Evolutionary conservation across 805 yeast genomes (phyloP).

Genomic region (Pichia rugopelliculosa): DNA sequence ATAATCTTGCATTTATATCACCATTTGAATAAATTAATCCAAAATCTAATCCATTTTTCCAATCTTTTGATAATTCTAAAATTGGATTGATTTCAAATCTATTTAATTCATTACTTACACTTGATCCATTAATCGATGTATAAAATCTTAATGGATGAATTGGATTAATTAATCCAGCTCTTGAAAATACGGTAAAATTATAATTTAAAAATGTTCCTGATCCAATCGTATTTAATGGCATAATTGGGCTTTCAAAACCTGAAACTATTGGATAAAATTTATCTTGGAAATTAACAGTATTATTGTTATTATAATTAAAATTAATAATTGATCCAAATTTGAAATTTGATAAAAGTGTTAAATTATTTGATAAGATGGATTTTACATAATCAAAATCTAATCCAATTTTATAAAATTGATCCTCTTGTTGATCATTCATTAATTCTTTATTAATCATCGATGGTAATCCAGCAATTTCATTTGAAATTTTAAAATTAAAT

Average conservation of each 20-base stretch:
- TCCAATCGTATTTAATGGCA: conserved; percentile 12
- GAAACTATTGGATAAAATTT: conserved; percentile 57
- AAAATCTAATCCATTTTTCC: conserved; percentile 12
- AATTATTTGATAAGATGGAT: conserved; percentile 35
- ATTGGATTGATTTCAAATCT: background rate
- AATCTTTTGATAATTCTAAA: background rate
- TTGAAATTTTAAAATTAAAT: conserved; percentile 29
- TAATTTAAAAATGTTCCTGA: conserved; percentile 11
- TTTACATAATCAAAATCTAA: conserved; percentile 26
- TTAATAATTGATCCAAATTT: conserved; percentile 52
- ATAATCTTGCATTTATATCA: conserved; percentile 11
- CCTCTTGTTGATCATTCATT: conserved; percentile 11
- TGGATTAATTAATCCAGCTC: conserved; percentile 4
- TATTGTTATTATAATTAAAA: conserved; percentile 19
- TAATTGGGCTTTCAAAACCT: conserved; percentile 18
- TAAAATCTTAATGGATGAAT: conserved; percentile 13
- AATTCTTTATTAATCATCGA: conserved; percentile 12
- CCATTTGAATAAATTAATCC: conserved; percentile 12
- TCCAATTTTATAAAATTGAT: conserved; percentile 33
- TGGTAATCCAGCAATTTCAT: conserved; percentile 37
- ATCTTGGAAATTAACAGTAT: conserved; percentile 58
- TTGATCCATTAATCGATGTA: conserved; percentile 9
- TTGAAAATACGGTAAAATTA: conserved; percentile 9
- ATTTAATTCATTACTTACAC: conserved; percentile 2
- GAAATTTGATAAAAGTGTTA: conserved; percentile 44